phyloP scores from a whole-genome alignment of 2,329 filamentous ascomycete genomes.

The Talaromyces marneffei region DNA sequence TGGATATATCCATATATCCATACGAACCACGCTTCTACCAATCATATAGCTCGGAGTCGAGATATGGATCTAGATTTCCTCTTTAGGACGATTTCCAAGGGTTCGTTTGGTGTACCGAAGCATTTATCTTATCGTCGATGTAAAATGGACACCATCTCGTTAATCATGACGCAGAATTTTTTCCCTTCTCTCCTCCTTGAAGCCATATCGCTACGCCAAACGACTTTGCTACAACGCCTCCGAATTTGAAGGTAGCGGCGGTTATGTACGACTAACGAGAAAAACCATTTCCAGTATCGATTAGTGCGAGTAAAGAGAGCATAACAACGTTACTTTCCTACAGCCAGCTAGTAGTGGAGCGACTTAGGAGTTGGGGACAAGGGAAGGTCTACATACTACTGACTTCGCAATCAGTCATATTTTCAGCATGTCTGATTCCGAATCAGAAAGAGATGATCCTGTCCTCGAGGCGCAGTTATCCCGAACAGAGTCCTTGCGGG shows the following conservation, averaged over 20 bases:
- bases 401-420: neutral
- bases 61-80: neutral
- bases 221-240: neutral
- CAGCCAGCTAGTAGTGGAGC: neutral
- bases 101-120: neutral
- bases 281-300: neutral
- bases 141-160: neutral
- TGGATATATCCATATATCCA: neutral
- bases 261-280: neutral
- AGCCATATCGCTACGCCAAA: no score
- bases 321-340: neutral
- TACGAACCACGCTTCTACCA: neutral
- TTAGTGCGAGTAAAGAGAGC: neutral
- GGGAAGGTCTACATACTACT: neutral
- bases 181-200: neutral
- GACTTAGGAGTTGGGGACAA: neutral
- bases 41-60: neutral
- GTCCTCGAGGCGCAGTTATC: slow-evolving; percentile 10
- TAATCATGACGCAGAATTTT: neutral
- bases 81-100: neutral
- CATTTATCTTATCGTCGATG: neutral
- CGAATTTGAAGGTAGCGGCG: neutral
- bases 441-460: neutral
- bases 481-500: slow-evolving; percentile 8
- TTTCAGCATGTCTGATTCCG: neutral